Base-by-base conservation (phyloP, 2,329 filamentous ascomycete genomes). In the Fusarium sterilihyphosum region DNA sequence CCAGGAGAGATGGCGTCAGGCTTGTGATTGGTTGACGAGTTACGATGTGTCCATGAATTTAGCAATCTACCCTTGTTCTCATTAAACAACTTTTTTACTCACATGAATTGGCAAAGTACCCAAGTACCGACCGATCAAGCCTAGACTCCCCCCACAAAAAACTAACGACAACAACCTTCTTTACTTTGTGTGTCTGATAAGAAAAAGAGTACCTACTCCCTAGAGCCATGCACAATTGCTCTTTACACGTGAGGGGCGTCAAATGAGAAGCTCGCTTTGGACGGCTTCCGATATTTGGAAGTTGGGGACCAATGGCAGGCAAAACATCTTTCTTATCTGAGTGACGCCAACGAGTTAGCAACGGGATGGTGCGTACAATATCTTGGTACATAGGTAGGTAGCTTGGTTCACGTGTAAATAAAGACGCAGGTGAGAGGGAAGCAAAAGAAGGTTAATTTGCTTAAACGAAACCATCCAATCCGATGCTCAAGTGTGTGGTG, bases 1-100 rank as follows among this genome's bases (percentile, higher is more conserved):
- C 33, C 33, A 29, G 26, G 24, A 8, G 44, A 43, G 22, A 56
- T 17, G 18, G 14, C 12, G 24, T 8, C 17, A 2, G 20, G 3
- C 2, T 40, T 22, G 8, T 71, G 57, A 74, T 73, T 73, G 71
- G 71, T 4, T 26, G 8, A 3, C 2, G 20, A 47, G n/a, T 46
- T 53, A 16, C 20, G 29, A 74, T 74, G 43, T 73, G 72, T 75
- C 70, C 41, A 63, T 58, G 67, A 57, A 66, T 65, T 75, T 75
- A 75, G 70, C 67, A 75, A 75, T 60, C 35, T 24, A 46, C 47
- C 54, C 61, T 37, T 62, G 61, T 75, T 75, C 66, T 67, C 56
- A 76, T 75, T 76, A 72, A 76, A 72, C 43, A 74, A 73, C 58
- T 29, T 53, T 75, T 75, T 75, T 73, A 75, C 70, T 74, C 73